Conservation (phyloP, 257 asterid species). For the Solanum gracilifrons region DNA sequence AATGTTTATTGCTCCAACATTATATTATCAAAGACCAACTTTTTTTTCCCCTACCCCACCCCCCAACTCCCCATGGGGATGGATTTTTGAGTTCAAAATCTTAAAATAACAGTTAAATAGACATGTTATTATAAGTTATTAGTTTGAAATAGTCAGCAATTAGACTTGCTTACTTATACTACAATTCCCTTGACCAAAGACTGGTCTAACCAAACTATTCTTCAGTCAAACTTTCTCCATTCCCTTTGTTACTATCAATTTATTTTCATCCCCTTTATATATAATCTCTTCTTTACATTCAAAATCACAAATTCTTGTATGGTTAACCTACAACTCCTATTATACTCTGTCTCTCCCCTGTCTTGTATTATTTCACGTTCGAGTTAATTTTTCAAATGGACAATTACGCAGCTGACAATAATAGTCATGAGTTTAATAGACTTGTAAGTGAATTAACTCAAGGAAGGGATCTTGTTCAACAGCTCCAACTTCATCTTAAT, state of each 20-base stretch:
- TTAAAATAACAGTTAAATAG: not conserved
- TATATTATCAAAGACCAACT: not conserved
- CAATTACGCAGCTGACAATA: conserved; percentile 9
- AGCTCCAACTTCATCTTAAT: conserved; percentile 45
- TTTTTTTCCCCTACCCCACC: not conserved
- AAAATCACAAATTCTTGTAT: not conserved
- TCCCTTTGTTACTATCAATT: not conserved
- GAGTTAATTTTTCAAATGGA: conserved; percentile 23
- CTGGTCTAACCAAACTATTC: conserved; percentile 22
- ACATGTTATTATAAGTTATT: not conserved
- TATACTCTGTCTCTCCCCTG: not conserved
- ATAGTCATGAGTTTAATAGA: conserved; percentile 11
- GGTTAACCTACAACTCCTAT: not conserved
- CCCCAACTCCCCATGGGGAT: not conserved
- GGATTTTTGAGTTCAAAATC: not conserved
- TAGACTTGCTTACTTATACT: not conserved
- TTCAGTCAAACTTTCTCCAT: conserved; percentile 18
- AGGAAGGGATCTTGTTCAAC: conserved; percentile 56
- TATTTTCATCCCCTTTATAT: not conserved
- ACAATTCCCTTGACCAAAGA: conserved; percentile 32
- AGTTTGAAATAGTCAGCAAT: conserved; percentile 29
- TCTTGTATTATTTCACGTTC: not conserved
- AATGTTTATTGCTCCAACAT: not conserved
- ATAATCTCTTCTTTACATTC: conserved; percentile 9
- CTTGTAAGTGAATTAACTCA: conserved; percentile 35